phyloP scores from a whole-genome alignment of 805 yeast genomes.

The Clavispora vitiphila region DNA sequence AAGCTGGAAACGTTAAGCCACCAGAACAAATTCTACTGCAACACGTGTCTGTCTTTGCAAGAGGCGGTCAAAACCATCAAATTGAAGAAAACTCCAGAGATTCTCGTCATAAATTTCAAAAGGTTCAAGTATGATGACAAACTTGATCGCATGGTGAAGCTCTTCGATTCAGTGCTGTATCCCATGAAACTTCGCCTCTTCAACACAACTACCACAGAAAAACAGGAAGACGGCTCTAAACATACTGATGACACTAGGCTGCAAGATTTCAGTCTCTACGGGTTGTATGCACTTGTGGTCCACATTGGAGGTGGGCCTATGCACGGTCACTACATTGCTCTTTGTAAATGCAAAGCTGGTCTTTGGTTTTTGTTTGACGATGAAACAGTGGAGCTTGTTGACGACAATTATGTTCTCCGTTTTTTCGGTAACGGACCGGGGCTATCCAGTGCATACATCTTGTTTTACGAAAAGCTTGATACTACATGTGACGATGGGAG shows the following conservation, averaged over 20 bases:
- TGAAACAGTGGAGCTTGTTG: slow-evolving; percentile 87
- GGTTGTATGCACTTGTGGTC: slow-evolving; percentile 79
- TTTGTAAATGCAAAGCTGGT: slow-evolving; percentile 68
- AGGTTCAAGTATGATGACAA: slow-evolving; percentile 88
- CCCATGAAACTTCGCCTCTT: slow-evolving; percentile 68
- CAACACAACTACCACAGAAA: slow-evolving; percentile 44
- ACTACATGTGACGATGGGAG: slow-evolving; percentile 36
- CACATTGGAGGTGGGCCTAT: slow-evolving; percentile 98
- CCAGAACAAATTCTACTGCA: slow-evolving; percentile 89
- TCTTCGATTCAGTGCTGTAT: slow-evolving; percentile 80
- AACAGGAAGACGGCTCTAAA: background rate
- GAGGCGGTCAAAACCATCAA: slow-evolving; percentile 91
- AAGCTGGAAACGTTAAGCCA: slow-evolving; percentile 82
- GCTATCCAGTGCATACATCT: slow-evolving; percentile 84
- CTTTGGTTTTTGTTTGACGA: slow-evolving; percentile 96
- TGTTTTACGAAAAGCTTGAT: slow-evolving; percentile 57
- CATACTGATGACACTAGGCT: slow-evolving; percentile 9
- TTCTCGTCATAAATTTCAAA: slow-evolving; percentile 80
- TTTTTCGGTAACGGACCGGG: slow-evolving; percentile 89
- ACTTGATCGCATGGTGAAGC: slow-evolving; percentile 73
- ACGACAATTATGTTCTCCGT: slow-evolving; percentile 73
- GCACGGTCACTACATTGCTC: slow-evolving; percentile 92
- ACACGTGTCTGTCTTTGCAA: slow-evolving; percentile 81
- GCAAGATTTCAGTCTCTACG: slow-evolving; percentile 53
- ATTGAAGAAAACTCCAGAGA: slow-evolving; percentile 68